Base-by-base conservation (phyloP, 2,329 filamentous ascomycete species). In the Colletotrichum scovillei region DNA sequence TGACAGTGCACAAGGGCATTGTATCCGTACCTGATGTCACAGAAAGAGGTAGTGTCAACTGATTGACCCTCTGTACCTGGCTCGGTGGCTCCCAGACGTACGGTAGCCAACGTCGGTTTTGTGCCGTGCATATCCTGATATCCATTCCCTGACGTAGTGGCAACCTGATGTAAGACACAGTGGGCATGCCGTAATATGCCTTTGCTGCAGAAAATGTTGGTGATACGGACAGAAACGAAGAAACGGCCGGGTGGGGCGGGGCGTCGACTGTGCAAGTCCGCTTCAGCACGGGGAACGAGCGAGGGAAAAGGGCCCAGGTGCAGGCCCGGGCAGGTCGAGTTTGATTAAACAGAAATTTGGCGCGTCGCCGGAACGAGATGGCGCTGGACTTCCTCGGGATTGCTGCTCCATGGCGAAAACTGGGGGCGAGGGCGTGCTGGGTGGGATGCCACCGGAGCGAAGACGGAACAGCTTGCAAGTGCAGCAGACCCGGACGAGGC, bases 341-440 rank as follows among this genome's bases (percentile, higher is more conserved):
- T 73, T 70, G 67, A 73, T 73, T 73, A 28, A 71, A 57, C 60
- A 60, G 22, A 62, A 58, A 66, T 70, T 66, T 73, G 71, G 67
- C 55, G 70, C 49, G 60, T 66, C 30, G 56, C 67, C 67, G 60
- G 67, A 73, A 73, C 55, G 35, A 71, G 62, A 57, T 71, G 60
- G 71, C 60, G 71, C 62, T 71, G 67, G 55, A 62, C 35, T 28
- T 28, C 57, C 46, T 70, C 70, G 70, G 70, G 49, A 62, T 57
- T 66, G 60, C 56, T 49, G 46, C 60, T 70, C 67, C 70, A 65
- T 65, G 56, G 35, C 22, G 60, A 70, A 65, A 62, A 57, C 62
- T 56, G 56, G 56, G 26, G 57, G 49, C 69, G 66, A 60, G 71
- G 60, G n/a, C 11, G 14, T 49, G 42, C 58, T 52, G 53, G 35